These are phyloP conservation scores for Podaxis sp. DNA, from an alignment of 768 basidiomycete genomes.

Conservation along the genomic window DNA sequence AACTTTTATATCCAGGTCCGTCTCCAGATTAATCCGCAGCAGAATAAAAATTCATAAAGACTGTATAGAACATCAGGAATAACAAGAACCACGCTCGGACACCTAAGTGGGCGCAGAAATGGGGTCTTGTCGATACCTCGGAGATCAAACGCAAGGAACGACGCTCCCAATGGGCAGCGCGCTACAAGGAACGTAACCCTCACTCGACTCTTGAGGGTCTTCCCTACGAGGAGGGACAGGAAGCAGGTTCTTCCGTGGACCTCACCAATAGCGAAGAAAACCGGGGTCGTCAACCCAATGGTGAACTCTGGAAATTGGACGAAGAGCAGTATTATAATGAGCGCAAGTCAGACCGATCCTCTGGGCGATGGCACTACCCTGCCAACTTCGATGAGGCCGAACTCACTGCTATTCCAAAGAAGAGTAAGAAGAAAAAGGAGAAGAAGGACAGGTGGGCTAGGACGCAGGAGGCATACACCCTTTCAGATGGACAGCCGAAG, in stretches of 20 bases:
- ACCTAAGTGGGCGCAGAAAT: conserved; percentile 93
- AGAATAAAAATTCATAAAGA: neutral
- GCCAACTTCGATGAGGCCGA: conserved; percentile 77
- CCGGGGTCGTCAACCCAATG: conserved; percentile 38
- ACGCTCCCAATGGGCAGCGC: conserved; percentile 84
- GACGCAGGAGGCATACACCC: conserved; percentile 80
- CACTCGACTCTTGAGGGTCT: conserved; percentile 70
- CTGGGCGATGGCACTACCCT: conserved; percentile 81
- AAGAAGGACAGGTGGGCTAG: conserved; percentile 89
- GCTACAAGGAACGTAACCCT: conserved; percentile 81
- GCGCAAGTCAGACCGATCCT: conserved; percentile 39
- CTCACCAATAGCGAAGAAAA: conserved; percentile 36
- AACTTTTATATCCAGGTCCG: conserved; percentile 89
- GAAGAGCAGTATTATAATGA: conserved; percentile 76
- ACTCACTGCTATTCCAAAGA: conserved; percentile 36
- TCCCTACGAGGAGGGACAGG: conserved; percentile 80
- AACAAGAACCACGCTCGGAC: conserved; percentile 91
- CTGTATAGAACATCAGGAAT: conserved; percentile 82
- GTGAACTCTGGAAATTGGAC: conserved; percentile 68
- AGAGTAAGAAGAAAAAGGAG: conserved; percentile 63
- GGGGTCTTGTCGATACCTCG: conserved; percentile 83
- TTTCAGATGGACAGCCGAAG: conserved; percentile 42
- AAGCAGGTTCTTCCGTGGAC: conserved; percentile 40
- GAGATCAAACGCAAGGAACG: conserved; percentile 76
- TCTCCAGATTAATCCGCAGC: neutral